Conservation (phyloP, 257 asterid species). For the Mitragyna speciosa region DNA sequence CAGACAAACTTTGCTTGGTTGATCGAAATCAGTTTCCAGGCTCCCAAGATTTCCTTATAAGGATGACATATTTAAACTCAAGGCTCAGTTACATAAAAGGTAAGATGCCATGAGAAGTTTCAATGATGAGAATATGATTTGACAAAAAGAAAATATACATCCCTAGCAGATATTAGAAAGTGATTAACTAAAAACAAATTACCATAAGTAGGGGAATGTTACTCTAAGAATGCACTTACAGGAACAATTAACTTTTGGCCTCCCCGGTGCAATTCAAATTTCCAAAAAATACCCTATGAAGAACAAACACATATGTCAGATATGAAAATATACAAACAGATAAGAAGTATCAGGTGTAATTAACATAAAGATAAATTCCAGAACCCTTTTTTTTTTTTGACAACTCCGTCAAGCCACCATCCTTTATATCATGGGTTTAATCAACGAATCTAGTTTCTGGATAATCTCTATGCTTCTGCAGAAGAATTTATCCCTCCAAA, state of each 20-base stretch:
- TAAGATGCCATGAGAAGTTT: not conserved
- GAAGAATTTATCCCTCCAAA: not conserved
- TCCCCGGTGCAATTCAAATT: constrained; percentile 85
- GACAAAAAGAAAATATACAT: not conserved
- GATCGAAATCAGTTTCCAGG: not conserved
- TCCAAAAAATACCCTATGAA: constrained; percentile 82
- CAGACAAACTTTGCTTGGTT: not conserved
- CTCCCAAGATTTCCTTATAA: not conserved
- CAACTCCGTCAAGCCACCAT: not conserved
- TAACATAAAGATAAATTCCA: not conserved
- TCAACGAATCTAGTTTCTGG: not conserved
- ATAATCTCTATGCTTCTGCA: not conserved
- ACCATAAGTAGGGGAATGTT: not conserved
- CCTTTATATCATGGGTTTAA: not conserved
- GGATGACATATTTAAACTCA: not conserved
- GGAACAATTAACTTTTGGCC: constrained; percentile 92
- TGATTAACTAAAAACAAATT: not conserved
- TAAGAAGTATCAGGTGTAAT: not conserved
- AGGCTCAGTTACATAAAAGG: not conserved
- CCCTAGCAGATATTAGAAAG: not conserved
- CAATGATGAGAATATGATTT: not conserved
- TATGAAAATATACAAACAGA: not conserved
- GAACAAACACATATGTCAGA: constrained; percentile 10
- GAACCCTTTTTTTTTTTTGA: not conserved
- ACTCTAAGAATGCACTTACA: constrained; percentile 54